Evolutionary conservation across 306 rosid genomes (phyloP).

Genomic region (Rosa lucieae): DNA sequence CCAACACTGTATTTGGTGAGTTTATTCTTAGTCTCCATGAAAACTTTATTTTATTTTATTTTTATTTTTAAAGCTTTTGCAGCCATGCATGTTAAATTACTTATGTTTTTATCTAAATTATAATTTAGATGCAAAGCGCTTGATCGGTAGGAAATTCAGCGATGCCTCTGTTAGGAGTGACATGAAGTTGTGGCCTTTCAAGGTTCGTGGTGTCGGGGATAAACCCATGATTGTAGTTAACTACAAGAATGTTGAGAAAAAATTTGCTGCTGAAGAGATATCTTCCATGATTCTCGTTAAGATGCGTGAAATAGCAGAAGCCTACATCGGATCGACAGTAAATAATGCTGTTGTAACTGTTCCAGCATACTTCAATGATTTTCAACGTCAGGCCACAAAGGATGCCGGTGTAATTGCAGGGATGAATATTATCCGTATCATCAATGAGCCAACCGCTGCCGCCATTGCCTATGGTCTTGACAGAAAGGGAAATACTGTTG

Average conservation of each 20-base stretch:
- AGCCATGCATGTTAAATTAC: no score
- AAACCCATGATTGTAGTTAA: conserved; percentile 37
- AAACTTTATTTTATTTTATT: no score
- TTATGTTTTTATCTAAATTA: no score
- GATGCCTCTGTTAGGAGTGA: conserved; percentile 32
- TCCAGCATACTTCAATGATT: conserved; percentile 38
- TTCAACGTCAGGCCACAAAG: conserved; percentile 39
- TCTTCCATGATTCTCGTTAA: conserved; percentile 34
- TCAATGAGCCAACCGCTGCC: conserved; percentile 40
- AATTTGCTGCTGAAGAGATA: conserved; percentile 35
- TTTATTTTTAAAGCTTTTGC: no score
- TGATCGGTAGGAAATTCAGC: conserved; percentile 35
- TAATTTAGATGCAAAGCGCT: conserved; percentile 33
- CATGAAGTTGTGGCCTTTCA: conserved; percentile 39
- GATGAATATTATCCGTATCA: conserved; percentile 28
- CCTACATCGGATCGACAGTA: conserved; percentile 19
- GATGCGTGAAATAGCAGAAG: conserved; percentile 41
- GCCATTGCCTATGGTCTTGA: conserved; percentile 45
- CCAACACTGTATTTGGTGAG: no score
- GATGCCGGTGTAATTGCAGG: conserved; percentile 35
- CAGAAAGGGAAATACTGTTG: background rate
- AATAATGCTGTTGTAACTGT: conserved; percentile 39
- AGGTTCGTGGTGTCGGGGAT: conserved; percentile 32
- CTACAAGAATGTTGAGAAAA: conserved; percentile 35
- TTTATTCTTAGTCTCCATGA: conserved; percentile 53